Evolutionary conservation across 768 basidiomycete genomes (phyloP).

Genomic region (Kwoniella dejecticola): DNA sequence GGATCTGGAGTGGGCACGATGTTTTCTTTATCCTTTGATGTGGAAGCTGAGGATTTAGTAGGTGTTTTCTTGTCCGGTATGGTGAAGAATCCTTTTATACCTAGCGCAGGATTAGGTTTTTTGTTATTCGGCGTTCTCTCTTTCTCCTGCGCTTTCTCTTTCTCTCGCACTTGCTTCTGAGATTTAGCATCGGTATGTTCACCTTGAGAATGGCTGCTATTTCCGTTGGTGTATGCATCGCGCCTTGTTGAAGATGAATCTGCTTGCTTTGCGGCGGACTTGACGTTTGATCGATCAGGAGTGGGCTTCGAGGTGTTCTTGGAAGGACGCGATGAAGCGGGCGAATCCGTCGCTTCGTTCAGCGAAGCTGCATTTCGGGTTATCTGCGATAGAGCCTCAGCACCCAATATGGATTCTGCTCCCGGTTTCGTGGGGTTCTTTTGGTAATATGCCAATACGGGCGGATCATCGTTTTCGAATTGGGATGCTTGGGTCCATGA

Average conservation of each 20-base stretch:
- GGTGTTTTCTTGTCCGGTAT: constrained; percentile 8
- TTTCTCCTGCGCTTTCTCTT: background rate
- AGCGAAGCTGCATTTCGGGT: background rate
- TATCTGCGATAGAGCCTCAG: background rate
- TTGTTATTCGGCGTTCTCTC: no score
- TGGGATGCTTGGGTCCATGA: constrained; percentile 40
- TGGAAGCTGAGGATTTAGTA: background rate
- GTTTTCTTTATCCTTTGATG: constrained; percentile 12
- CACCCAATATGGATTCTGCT: constrained; percentile 2
- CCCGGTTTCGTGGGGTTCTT: constrained; percentile 33
- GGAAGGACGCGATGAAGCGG: background rate
- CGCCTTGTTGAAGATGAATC: background rate
- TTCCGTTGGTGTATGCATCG: background rate
- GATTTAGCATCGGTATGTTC: background rate
- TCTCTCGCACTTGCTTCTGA: background rate
- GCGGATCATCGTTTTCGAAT: constrained; percentile 46
- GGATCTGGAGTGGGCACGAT: constrained; percentile 6
- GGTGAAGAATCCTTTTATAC: constrained; percentile 18
- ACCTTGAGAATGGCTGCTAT: constrained; percentile 2
- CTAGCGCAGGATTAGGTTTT: constrained; percentile 13
- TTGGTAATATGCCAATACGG: constrained; percentile 34
- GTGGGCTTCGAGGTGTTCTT: background rate
- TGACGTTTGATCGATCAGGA: background rate
- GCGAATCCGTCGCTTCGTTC: background rate
- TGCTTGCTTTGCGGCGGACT: no score